Conservation (phyloP, 2,329 filamentous ascomycete genomes). For the Periconia digitata region DNA sequence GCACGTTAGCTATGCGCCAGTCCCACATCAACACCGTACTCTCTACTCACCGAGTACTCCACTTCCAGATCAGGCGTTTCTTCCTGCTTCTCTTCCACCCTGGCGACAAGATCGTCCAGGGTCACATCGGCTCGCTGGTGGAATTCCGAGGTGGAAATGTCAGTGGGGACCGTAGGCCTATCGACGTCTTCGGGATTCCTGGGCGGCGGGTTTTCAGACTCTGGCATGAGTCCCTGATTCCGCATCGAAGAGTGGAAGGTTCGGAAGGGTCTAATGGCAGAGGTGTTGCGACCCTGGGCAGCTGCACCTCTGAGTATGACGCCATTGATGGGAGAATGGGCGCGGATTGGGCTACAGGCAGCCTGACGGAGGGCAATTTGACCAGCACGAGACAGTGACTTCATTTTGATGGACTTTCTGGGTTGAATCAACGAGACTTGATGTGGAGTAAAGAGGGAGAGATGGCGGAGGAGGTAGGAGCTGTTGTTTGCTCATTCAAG, state of each 20-base stretch:
- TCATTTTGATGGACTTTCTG: slow-evolving; percentile 16
- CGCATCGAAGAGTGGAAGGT: slow-evolving; percentile 28
- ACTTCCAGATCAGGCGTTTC: slow-evolving; percentile 75
- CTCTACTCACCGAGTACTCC: slow-evolving; percentile 75
- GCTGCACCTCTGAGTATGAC: slow-evolving; percentile 22
- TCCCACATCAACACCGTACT: neutral
- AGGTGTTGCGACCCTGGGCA: slow-evolving; percentile 7
- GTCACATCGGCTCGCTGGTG: slow-evolving; percentile 76
- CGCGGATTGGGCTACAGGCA: slow-evolving; percentile 21
- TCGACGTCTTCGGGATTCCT: slow-evolving; percentile 39
- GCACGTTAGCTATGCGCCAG: slow-evolving; percentile 10
- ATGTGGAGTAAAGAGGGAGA: neutral
- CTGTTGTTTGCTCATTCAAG: slow-evolving; percentile 9
- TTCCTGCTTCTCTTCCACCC: slow-evolving; percentile 76
- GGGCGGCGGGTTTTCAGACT: slow-evolving; percentile 44
- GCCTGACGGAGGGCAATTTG: slow-evolving; percentile 23
- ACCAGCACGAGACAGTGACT: slow-evolving; percentile 24
- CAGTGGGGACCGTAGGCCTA: slow-evolving; percentile 56
- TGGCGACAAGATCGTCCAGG: slow-evolving; percentile 60
- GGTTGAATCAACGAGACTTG: neutral
- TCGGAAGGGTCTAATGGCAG: slow-evolving; percentile 12
- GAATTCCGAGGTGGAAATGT: slow-evolving; percentile 71
- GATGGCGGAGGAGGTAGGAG: slow-evolving; percentile 1
- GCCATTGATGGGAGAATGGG: slow-evolving; percentile 25
- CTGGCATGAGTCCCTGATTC: slow-evolving; percentile 47